phyloP scores from a whole-genome alignment of 2,329 filamentous ascomycete species.

The Gaeumannomyces tritici region DNA sequence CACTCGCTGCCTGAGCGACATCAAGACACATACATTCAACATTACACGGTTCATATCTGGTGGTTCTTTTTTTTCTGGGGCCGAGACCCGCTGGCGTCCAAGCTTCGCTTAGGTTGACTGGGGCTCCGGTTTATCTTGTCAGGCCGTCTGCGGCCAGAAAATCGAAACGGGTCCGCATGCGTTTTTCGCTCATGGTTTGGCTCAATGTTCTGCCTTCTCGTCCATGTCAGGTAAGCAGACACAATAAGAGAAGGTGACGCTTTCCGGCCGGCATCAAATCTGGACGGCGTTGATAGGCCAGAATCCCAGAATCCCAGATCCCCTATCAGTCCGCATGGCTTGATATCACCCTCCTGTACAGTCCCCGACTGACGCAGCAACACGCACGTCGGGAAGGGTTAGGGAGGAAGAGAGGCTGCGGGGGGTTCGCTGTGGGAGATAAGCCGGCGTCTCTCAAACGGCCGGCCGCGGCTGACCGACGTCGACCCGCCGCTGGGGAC shows the following conservation, averaged over 20 bases:
- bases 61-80: no score
- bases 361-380: background rate
- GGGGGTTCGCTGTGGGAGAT: background rate
- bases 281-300: background rate
- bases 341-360: background rate
- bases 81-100: background rate
- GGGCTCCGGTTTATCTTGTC: background rate
- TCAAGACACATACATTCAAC: no score
- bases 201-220: no score
- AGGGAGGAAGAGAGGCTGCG: background rate
- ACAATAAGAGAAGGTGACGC: no score
- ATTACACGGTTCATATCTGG: no score
- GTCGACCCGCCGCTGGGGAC: background rate
- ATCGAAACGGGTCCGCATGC: background rate
- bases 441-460: background rate
- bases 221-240: no score
- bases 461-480: background rate
- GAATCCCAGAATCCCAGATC: no score
- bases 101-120: background rate
- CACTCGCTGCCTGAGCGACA: no score
- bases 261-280: no score
- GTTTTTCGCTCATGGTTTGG: no score
- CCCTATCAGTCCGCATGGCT: background rate
- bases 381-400: background rate
- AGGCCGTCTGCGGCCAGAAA: no score